phyloP scores from a whole-genome alignment of 345 rosid genomes.

The Eucalyptus dawsonii region DNA sequence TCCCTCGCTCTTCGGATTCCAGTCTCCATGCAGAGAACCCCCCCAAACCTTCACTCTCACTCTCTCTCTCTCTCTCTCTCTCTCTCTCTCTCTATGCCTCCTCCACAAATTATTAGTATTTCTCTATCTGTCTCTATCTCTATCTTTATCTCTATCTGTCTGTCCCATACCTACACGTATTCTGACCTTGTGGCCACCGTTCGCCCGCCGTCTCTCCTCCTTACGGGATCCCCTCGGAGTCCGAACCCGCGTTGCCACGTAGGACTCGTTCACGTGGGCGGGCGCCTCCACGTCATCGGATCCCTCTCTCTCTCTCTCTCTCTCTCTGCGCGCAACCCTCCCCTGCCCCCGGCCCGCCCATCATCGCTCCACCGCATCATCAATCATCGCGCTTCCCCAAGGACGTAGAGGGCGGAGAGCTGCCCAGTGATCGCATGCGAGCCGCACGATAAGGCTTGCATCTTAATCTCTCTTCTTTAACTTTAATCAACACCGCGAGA shows the following conservation, averaged over 20 bases:
- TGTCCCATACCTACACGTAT: background rate
- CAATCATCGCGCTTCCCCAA: background rate
- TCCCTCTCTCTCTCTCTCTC: background rate
- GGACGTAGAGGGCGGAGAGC: background rate
- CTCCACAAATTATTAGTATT: background rate
- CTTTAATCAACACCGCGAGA: background rate
- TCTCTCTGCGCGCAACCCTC: too few relatives aligned
- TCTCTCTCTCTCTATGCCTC: background rate
- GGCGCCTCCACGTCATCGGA: background rate
- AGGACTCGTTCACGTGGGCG: background rate
- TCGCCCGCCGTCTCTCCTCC: background rate
- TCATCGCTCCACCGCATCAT: background rate
- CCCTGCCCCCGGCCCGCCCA: background rate
- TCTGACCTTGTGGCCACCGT: background rate
- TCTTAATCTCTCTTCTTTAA: background rate
- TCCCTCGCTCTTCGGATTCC: background rate
- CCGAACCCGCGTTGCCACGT: background rate
- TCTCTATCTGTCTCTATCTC: background rate
- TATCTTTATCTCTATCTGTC: background rate
- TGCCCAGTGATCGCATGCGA: accelerated
- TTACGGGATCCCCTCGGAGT: background rate
- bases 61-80: background rate
- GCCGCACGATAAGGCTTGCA: background rate
- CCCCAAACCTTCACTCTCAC: background rate
- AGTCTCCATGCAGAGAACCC: background rate